These are phyloP conservation scores for Ogataea populi-albae DNA, from an alignment of 805 yeast genomes.

Conservation along the genomic window DNA sequence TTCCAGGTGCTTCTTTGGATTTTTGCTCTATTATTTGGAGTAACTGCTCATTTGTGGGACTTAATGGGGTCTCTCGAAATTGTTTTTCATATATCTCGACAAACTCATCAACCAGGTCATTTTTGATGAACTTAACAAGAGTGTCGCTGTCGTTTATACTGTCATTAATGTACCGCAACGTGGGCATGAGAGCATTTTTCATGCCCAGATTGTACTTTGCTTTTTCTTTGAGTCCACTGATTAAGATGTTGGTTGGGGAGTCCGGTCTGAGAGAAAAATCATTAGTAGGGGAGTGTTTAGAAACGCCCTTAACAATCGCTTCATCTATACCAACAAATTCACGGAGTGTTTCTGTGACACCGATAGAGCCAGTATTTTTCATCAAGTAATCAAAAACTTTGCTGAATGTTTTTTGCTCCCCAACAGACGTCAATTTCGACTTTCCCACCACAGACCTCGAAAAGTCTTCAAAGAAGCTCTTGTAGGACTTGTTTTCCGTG, in stretches of 20 bases:
- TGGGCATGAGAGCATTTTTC: constrained; percentile 17
- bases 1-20: constrained; percentile 15
- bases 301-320: constrained; percentile 3
- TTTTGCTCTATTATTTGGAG: constrained; percentile 9
- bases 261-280: constrained; percentile 6
- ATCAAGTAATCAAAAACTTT: constrained; percentile 29
- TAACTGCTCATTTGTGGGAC: neutral
- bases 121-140: constrained; percentile 21
- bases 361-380: constrained; percentile 19
- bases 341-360: constrained; percentile 26
- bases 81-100: constrained; percentile 4
- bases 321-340: constrained; percentile 21
- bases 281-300: neutral
- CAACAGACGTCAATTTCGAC: constrained; percentile 26
- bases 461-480: constrained; percentile 26
- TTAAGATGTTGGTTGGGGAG: constrained; percentile 3
- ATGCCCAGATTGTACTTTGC: constrained; percentile 9
- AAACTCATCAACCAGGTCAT: constrained; percentile 21
- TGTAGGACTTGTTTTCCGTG: constrained; percentile 21
- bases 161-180: constrained; percentile 22
- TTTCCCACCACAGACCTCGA: constrained; percentile 19
- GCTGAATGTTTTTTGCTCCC: constrained; percentile 33
- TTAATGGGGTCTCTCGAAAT: constrained; percentile 2
- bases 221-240: constrained; percentile 12
- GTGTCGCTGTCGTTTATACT: constrained; percentile 18